Percentiles rank a stretch among this genome's conserved stretches.
Conservation (phyloP, 2,329 filamentous ascomycete genomes). For the Botrytis sinoallii region DNA sequence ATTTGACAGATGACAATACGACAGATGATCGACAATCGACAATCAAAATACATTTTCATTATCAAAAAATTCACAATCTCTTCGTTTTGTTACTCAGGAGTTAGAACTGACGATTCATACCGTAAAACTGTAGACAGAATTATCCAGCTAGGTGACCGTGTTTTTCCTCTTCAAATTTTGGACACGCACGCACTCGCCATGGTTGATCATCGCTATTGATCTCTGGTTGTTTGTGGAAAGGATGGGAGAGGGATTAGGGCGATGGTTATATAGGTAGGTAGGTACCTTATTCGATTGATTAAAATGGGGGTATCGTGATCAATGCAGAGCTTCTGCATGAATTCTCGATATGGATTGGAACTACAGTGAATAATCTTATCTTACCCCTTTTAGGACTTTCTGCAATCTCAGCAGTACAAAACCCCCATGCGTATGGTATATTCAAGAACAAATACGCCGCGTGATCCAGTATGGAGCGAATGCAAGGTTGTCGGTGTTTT, state of each 20-base stretch:
- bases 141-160: background rate
- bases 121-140: background rate
- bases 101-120: background rate
- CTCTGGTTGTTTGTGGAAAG: background rate
- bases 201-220: background rate
- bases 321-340: rapidly evolving
- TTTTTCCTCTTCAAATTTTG: background rate
- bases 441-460: background rate
- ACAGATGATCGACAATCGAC: background rate
- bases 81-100: background rate
- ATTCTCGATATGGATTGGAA: background rate
- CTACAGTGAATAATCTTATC: background rate
- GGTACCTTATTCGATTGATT: too few relatives aligned
- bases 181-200: background rate
- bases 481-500: background rate
- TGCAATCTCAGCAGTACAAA: background rate
- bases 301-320: too few relatives aligned
- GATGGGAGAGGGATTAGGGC: background rate
- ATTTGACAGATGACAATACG: background rate
- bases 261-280: background rate
- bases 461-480: background rate
- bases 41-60: background rate
- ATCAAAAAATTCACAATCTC: background rate
- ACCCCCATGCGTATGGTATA: background rate
- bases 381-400: rapidly evolving